Percentiles rank a stretch among this genome's conserved stretches.
Conservation (phyloP, 352 stramenopile species). For the Phytopythium cucurbitacearum region DNA sequence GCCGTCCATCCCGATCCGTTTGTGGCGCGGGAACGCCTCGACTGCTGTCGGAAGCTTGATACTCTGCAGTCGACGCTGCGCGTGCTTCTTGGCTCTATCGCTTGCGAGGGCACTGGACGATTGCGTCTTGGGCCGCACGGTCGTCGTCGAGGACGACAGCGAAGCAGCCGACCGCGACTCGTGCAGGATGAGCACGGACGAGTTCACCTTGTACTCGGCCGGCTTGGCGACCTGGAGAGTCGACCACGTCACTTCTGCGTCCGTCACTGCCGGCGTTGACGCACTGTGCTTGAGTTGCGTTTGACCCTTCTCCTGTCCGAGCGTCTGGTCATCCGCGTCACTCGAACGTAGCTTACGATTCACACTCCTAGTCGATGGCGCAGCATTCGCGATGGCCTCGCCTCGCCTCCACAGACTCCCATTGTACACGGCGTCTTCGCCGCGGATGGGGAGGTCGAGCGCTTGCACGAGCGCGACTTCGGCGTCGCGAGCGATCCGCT, state of each 20-base stretch:
- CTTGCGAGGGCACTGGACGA: constrained; percentile 22
- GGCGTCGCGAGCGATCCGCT: constrained; percentile 30
- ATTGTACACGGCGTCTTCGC: constrained; percentile 1
- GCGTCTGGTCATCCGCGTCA: background rate
- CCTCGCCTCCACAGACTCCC: constrained; percentile 5
- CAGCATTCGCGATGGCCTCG: background rate
- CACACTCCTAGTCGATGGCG: background rate
- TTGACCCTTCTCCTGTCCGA: background rate
- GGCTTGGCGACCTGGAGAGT: constrained; percentile 41
- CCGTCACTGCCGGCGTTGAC: constrained; percentile 14
- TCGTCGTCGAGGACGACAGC: constrained; percentile 3
- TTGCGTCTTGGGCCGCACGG: constrained; percentile 1
- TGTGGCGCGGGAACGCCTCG: constrained; percentile 32
- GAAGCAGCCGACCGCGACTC: constrained; percentile 23
- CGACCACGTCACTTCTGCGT: constrained; percentile 35
- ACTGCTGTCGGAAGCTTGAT: constrained; percentile 41
- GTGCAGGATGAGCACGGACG: constrained; percentile 48
- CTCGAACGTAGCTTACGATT: too few relatives aligned
- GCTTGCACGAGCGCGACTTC: constrained; percentile 29
- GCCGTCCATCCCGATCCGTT: constrained; percentile 2
- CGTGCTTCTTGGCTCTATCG: constrained; percentile 46
- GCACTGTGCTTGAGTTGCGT: constrained; percentile 14
- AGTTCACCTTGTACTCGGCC: constrained; percentile 58
- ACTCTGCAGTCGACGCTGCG: constrained; percentile 36
- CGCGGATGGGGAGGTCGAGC: constrained; percentile 20